Conservation (phyloP, 2,329 filamentous ascomycete species). For the Microdochium bolleyi region DNA sequence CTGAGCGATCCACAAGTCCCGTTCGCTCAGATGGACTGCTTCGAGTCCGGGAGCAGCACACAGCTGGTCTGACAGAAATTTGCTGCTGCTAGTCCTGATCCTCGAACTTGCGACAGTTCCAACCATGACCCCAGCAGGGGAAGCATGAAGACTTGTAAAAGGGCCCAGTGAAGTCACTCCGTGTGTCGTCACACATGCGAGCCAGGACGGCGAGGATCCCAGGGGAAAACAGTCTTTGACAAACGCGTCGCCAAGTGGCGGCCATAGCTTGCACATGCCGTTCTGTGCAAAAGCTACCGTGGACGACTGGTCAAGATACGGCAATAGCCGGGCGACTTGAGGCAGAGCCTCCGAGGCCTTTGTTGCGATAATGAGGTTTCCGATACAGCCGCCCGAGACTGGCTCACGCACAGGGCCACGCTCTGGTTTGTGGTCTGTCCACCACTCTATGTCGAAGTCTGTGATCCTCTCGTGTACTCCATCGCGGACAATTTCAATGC, state of each 20-base stretch:
- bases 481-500: slow-evolving; percentile 34
- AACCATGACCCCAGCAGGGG: slow-evolving; percentile 37
- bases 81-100: slow-evolving; percentile 2
- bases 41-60: slow-evolving; percentile 32
- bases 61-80: slow-evolving; percentile 34
- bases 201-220: slow-evolving; percentile 53
- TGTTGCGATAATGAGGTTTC: slow-evolving; percentile 69
- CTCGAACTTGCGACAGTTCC: slow-evolving; percentile 32
- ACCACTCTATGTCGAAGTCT: slow-evolving; percentile 44
- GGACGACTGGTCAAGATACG: slow-evolving; percentile 55
- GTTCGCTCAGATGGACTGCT: slow-evolving; percentile 26
- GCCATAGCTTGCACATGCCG: slow-evolving; percentile 66
- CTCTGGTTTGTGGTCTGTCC: slow-evolving; percentile 35
- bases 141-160: slow-evolving; percentile 45
- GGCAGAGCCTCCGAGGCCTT: slow-evolving; percentile 64
- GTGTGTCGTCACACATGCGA: slow-evolving; percentile 57
- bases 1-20: slow-evolving; percentile 52
- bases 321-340: slow-evolving; percentile 48
- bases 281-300: slow-evolving; percentile 83
- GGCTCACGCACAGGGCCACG: slow-evolving; percentile 30
- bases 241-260: slow-evolving; percentile 39
- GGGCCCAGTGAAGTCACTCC: slow-evolving; percentile 42
- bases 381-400: slow-evolving; percentile 37
- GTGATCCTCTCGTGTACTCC: slow-evolving; percentile 20
- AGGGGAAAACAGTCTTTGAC: slow-evolving; percentile 27